Base-by-base conservation (phyloP, 345 rosid genomes). In the Microcos paniculata region DNA sequence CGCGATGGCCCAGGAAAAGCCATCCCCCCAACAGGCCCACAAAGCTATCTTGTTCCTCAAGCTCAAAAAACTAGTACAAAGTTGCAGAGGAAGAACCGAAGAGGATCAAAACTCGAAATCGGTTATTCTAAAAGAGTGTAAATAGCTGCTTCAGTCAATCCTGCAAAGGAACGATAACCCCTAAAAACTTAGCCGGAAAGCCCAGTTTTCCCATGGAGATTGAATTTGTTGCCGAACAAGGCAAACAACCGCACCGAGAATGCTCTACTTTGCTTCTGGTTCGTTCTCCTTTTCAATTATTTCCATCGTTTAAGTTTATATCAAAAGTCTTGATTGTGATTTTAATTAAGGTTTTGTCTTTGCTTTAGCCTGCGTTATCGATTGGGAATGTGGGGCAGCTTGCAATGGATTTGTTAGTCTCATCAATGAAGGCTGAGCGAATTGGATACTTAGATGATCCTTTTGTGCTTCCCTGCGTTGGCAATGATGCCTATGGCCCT, bases 341-440 rank as follows among this genome's bases (percentile, higher is more conserved):
- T 24, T 23, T 26, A 3, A 46, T 8, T n/a, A 24, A 28, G 18
- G 3, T 43, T 66, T 61, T 12, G 40, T 0, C 26, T n/a, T 43
- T 74, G 10, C 51, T 62, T 72, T 62, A 96, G 97, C 99, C 98
- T 43, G 98, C 98, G 31, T 73, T 96, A 68, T 96, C 97, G 52
- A 88, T 90, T 46, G 98, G 99, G 74, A 96, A 93, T 77, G 98
- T 92, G 55, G 98, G 97, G 52, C 96, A 96, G 83, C 85, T 96
- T 10, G 97, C 96, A 1, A 87, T 89, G 76, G 99, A 96, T 88
- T 84, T 93, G 51, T 73, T 96, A 77, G 89, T 96, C n/a, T 89
- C 98, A 12, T 87, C 96, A 1, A 85, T 77, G 23, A 80, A 72
- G 62, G 99, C 94, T 0, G 91, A 89, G 79, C 87, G 89, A 78